Conservation (phyloP, 2,329 filamentous ascomycete species). For the Colletotrichum liriopes region DNA sequence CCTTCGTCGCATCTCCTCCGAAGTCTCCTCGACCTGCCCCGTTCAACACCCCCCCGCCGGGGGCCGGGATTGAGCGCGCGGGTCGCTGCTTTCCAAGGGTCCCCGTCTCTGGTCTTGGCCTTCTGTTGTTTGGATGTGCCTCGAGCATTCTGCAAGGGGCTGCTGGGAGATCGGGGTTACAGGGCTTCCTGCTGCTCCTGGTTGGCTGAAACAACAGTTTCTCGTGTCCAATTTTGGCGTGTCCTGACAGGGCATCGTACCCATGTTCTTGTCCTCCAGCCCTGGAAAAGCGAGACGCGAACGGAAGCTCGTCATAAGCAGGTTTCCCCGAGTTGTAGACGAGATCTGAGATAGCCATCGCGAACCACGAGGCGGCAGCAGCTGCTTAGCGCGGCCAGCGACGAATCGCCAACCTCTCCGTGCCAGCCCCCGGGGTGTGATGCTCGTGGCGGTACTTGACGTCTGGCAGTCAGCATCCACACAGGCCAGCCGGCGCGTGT, state of each 20-base stretch:
- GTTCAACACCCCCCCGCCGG: conserved; percentile 10
- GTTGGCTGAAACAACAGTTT: conserved; percentile 44
- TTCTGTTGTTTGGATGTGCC: conserved; percentile 22
- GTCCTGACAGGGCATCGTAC: conserved; percentile 26
- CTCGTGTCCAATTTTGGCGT: conserved; percentile 45
- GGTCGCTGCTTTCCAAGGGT: conserved; percentile 31
- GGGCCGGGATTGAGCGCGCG: conserved; percentile 19
- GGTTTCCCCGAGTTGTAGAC: conserved; percentile 25
- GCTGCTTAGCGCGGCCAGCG: conserved; percentile 18
- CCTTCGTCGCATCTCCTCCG: conserved; percentile 30
- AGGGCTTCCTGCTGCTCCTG: conserved; percentile 37
- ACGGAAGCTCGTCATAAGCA: conserved; percentile 34
- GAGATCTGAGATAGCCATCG: conserved; percentile 28
- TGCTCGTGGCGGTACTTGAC: conserved; percentile 12
- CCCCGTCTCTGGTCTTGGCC: conserved; percentile 17
- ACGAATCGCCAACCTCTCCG: conserved; percentile 1
- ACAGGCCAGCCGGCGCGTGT: conserved; percentile 19
- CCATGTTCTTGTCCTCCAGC: conserved; percentile 35
- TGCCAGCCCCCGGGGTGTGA: background rate
- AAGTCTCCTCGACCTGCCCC: conserved; percentile 11
- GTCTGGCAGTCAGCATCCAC: conserved; percentile 14
- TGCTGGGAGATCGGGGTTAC: conserved; percentile 39
- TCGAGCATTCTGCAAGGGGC: conserved; percentile 36
- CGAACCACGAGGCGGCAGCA: conserved; percentile 27
- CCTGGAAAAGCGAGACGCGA: conserved; percentile 24